Base-by-base conservation (phyloP, 768 basidiomycete genomes). In the Amanita inopinata region DNA sequence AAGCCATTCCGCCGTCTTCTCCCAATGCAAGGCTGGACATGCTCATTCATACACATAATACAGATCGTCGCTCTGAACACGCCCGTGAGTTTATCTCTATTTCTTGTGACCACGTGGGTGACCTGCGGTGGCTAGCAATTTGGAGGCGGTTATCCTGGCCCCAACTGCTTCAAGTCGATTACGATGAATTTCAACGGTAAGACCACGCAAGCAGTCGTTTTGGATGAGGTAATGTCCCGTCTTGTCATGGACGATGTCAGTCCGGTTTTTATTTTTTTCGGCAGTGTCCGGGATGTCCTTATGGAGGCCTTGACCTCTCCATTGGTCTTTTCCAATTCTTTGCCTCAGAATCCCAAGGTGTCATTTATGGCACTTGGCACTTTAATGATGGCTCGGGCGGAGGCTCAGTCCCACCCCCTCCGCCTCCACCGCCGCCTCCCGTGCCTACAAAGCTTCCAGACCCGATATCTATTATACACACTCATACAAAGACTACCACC, bases 251-350 rank as follows among this genome's bases (percentile, higher is more conserved):
- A 6, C 36, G 44, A 33, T 33, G 20, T 19, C 33, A 31, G 7
- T 43, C 46, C 22, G 28, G 24, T 32, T 4, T 17, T 31, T 27
- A 17, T 14, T 40, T 24, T 33, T 12, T 40, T 28, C 39, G 27
- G 15, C 48, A 83, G 74, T 86, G 84, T 56, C 74, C 76, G 33
- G 73, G 70, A 14, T 89, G 86, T 55, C 74, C 75, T 18, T 69
- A 56, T 24, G 71, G 68, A 19, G 84, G 74, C 31, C 70, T 88
- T 19, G 87, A 90, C 61, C 64, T 88, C 43, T 78, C 78, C 19
- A 53, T 60, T 10, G 77, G 78, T 40, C 68, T 89, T 35, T 89
- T 90, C 61, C 45, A 60, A 20, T 73, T 63, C 66, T 84, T 89
- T 53, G 74, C 71, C 3, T 6, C 51, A 14, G 51, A 64, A 34